Percentiles rank a stretch among this genome's conserved stretches.
Evolutionary conservation across 805 yeast species (phyloP).

Genomic region (Myxozyma melibiosi): DNA sequence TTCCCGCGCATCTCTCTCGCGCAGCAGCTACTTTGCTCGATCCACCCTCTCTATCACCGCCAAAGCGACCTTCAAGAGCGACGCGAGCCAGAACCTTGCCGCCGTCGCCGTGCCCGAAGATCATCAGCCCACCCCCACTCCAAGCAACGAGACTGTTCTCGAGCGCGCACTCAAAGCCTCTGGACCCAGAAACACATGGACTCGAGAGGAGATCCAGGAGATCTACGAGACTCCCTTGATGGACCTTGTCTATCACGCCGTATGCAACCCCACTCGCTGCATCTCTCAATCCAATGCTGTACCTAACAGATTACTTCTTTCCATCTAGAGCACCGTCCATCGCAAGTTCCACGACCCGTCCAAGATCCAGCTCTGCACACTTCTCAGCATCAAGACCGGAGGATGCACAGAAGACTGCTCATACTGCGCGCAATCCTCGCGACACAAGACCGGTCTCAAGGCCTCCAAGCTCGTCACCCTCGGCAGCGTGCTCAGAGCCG

Average conservation of each 20-base stretch:
- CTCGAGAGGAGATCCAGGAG: conserved; percentile 58
- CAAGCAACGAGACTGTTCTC: conserved; percentile 2
- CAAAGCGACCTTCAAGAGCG: conserved; percentile 10
- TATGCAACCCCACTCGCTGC: no score
- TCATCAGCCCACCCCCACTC: background rate
- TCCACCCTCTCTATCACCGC: background rate
- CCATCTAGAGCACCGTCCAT: conserved; percentile 47
- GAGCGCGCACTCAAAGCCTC: conserved; percentile 14
- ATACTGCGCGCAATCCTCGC: conserved; percentile 75
- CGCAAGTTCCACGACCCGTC: conserved; percentile 66
- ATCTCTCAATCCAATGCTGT: background rate
- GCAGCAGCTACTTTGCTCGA: background rate
- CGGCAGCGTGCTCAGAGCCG: conserved; percentile 66
- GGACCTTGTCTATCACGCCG: conserved; percentile 59
- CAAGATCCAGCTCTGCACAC: conserved; percentile 74
- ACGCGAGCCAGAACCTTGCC: conserved; percentile 2
- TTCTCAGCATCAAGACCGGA: conserved; percentile 74
- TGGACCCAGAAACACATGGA: conserved; percentile 50
- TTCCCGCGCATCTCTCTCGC: background rate
- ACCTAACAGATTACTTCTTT: no score
- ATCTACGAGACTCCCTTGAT: conserved; percentile 68
- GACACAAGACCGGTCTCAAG: conserved; percentile 69
- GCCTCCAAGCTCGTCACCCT: conserved; percentile 65
- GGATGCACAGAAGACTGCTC: conserved; percentile 83
- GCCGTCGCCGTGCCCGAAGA: conserved; percentile 13